phyloP scores from a whole-genome alignment of 164 flowering plant species.

The Nymphaea colorata region DNA sequence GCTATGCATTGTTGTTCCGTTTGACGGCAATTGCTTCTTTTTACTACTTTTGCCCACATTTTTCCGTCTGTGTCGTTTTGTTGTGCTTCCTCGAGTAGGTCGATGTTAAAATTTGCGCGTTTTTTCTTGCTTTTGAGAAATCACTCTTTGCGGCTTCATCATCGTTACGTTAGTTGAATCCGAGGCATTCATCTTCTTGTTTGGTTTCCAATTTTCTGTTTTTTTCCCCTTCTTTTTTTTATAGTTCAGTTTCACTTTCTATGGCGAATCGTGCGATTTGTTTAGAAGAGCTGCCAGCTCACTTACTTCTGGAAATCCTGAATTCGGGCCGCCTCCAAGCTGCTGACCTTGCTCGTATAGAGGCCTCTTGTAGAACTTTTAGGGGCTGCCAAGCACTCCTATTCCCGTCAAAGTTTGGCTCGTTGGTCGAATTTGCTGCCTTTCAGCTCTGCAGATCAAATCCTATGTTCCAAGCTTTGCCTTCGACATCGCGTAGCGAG shows the following conservation, averaged over 20 bases:
- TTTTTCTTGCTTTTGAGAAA: too few species aligned
- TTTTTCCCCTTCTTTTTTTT: neutral
- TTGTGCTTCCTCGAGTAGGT: too few species aligned
- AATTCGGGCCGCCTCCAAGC: slow-evolving; percentile 50
- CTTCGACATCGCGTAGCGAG: slow-evolving; percentile 22
- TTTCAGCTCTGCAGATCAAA: slow-evolving; percentile 45
- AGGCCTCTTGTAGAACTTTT: slow-evolving; percentile 54
- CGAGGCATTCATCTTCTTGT: too few species aligned
- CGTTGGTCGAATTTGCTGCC: slow-evolving; percentile 74
- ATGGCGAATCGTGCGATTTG: slow-evolving; percentile 37
- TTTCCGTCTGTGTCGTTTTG: too few species aligned
- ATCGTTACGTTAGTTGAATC: too few species aligned
- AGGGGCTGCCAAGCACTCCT: slow-evolving; percentile 38
- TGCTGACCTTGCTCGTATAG: slow-evolving; percentile 55
- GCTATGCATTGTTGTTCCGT: too few species aligned
- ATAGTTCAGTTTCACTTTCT: neutral
- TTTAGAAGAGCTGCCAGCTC: slow-evolving; percentile 75
- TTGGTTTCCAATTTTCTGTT: neutral
- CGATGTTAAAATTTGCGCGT: too few species aligned
- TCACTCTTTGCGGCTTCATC: too few species aligned
- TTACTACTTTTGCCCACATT: too few species aligned
- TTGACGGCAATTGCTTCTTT: too few species aligned
- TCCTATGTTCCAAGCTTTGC: slow-evolving; percentile 29
- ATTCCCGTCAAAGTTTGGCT: slow-evolving; percentile 42
- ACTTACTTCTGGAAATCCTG: slow-evolving; percentile 68